phyloP scores from a whole-genome alignment of 306 rosid species.

The Pyrus bretschneideri region DNA sequence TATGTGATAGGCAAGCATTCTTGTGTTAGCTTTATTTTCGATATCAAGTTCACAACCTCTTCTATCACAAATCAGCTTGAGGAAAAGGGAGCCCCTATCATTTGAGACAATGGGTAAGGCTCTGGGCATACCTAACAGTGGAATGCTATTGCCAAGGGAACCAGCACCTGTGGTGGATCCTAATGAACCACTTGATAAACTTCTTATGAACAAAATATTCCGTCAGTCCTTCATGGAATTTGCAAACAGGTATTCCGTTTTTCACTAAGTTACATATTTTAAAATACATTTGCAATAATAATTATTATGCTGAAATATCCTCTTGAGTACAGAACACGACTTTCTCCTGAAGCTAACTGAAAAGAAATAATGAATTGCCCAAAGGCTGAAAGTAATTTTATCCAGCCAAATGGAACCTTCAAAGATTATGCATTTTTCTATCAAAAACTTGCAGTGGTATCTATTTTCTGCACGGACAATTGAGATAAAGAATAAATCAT shows the following conservation, averaged over 20 bases:
- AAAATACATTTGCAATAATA: neutral
- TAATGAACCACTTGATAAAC: constrained; percentile 74
- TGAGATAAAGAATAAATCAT: neutral
- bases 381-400: neutral
- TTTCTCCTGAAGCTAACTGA: neutral
- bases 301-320: neutral
- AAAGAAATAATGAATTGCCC: neutral
- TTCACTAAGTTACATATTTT: constrained; percentile 7
- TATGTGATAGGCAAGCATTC: constrained; percentile 73
- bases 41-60: constrained; percentile 94
- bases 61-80: constrained; percentile 87
- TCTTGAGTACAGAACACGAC: neutral
- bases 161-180: constrained; percentile 49
- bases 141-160: constrained; percentile 53
- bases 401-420: neutral
- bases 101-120: constrained; percentile 90
- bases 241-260: constrained; percentile 69
- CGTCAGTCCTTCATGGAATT: constrained; percentile 87
- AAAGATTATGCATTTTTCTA: neutral
- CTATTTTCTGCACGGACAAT: neutral
- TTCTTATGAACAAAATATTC: constrained; percentile 75
- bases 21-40: constrained; percentile 74
- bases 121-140: constrained; percentile 91
- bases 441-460: neutral
- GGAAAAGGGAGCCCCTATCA: constrained; percentile 64